phyloP scores from a whole-genome alignment of 2,329 filamentous ascomycete genomes.

The Talaromyces piceae region DNA sequence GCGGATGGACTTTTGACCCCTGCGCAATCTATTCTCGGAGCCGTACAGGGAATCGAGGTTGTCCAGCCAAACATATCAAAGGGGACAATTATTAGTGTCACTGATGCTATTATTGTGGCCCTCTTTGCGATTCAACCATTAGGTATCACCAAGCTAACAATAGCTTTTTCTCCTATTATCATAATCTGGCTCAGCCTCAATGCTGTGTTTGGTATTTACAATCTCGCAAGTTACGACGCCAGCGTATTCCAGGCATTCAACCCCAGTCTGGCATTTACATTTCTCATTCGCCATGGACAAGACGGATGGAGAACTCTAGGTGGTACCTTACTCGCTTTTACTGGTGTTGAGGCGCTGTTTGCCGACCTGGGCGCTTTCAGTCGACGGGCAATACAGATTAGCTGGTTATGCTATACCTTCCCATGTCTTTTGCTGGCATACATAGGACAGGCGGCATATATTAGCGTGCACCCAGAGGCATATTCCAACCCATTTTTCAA shows the following conservation, averaged over 20 bases:
- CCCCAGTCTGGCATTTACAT: constrained; percentile 41
- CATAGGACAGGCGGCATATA: constrained; percentile 66
- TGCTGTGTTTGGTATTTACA: constrained; percentile 48
- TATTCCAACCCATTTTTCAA: constrained; percentile 70
- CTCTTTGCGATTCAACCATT: constrained; percentile 50
- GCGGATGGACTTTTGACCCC: constrained; percentile 49
- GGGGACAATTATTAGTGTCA: constrained; percentile 42
- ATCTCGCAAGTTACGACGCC: constrained; percentile 40
- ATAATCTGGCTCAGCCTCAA: constrained; percentile 50
- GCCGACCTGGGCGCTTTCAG: constrained; percentile 71
- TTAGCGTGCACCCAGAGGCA: constrained; percentile 51
- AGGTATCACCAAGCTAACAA: constrained; percentile 44
- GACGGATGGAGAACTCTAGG: constrained; percentile 48
- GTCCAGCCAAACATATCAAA: constrained; percentile 42
- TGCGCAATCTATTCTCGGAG: constrained; percentile 51
- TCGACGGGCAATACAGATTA: constrained; percentile 60
- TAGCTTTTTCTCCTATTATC: constrained; percentile 47
- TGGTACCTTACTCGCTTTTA: constrained; percentile 66
- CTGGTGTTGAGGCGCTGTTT: constrained; percentile 69
- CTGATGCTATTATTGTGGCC: constrained; percentile 46
- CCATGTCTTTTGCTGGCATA: constrained; percentile 58
- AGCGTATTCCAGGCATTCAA: constrained; percentile 46
- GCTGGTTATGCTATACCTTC: constrained; percentile 61
- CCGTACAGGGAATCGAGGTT: constrained; percentile 47
- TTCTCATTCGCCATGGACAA: constrained; percentile 42